Base-by-base conservation (phyloP, 345 rosid genomes). In the Populus tremula region DNA sequence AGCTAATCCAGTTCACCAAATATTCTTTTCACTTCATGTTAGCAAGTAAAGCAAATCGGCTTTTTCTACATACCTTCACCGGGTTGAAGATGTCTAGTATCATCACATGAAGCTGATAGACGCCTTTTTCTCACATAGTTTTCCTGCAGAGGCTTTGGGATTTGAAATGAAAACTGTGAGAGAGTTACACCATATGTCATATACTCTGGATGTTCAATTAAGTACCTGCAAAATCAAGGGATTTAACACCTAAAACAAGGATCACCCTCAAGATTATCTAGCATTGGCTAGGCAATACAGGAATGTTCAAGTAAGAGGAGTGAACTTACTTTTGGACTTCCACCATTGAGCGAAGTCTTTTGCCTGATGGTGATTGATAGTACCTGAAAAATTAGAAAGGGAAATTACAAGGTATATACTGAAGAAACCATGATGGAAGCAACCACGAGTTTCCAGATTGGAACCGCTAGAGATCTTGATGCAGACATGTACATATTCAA, bases 351-450 rank as follows among this genome's bases (percentile, higher is more conserved):
- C 97, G 97, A 77, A 95, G 89, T 81, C 87, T 92, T 90, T 95
- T 93, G 74, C 98, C 99, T 18, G 96, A 84, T 0, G 99, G 98
- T 67, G 99, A 84, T 77, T 78, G 88, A 54, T 95, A 93, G 84
- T 95, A 93, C 73, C 98, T 94, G 89, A 86, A 84, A 71, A 78
- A 12, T 41, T 21, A 23, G 38, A 59, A 47, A 64, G 6, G 35
- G 17, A 1, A 63, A 63, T 62, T 36, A 63, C 21, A 63, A 31
- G 18, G 8, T 0, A 69, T 41, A 70, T 29, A 73, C 45, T 64
- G 61, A 10, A 11, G 29, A 73, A 64, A 35, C 36, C 8, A 72
- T 25, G 38, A 61, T 69, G n/a, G 50, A 21, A 27, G 41, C n/a
- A n/a, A 16, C 5, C 5, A 47, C 3, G 8, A 20, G 4, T 53